phyloP scores from a whole-genome alignment of 129 eudicot genomes.

The Erigeron canadensis region DNA sequence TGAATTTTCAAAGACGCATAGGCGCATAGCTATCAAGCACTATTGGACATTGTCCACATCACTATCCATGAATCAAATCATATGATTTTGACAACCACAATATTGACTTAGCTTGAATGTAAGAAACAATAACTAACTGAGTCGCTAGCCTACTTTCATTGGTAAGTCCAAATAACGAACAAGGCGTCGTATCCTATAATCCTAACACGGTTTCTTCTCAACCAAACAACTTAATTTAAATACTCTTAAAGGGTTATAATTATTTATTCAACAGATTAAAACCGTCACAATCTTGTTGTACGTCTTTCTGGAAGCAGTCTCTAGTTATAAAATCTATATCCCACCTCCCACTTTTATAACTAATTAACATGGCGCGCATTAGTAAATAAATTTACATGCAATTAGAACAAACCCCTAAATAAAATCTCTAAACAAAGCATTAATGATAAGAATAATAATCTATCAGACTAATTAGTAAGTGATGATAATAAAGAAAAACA shows the following conservation, averaged over 20 bases:
- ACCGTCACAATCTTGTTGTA: too few species aligned
- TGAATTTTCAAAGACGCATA: neutral
- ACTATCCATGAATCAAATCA: conserved; percentile 9
- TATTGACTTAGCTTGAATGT: neutral
- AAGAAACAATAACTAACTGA: neutral
- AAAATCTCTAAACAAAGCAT: neutral
- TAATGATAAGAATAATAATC: neutral
- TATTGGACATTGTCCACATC: neutral
- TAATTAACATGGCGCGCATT: neutral
- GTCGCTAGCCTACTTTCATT: conserved; percentile 4
- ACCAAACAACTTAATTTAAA: too few species aligned
- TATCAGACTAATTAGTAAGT: neutral
- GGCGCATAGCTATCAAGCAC: neutral
- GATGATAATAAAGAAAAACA: too few species aligned
- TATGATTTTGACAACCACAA: conserved; percentile 26
- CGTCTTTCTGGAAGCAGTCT: too few species aligned
- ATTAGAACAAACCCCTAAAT: neutral
- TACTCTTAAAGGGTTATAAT: too few species aligned
- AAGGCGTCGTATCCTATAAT: neutral
- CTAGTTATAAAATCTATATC: too few species aligned
- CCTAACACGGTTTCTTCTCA: too few species aligned
- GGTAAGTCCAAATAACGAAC: conserved; percentile 13
- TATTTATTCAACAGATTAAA: too few species aligned
- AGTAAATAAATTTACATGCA: neutral
- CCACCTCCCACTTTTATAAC: neutral